phyloP scores from a whole-genome alignment of 371 early-diverging fungal species.

The Rhizopus arrhizus region DNA sequence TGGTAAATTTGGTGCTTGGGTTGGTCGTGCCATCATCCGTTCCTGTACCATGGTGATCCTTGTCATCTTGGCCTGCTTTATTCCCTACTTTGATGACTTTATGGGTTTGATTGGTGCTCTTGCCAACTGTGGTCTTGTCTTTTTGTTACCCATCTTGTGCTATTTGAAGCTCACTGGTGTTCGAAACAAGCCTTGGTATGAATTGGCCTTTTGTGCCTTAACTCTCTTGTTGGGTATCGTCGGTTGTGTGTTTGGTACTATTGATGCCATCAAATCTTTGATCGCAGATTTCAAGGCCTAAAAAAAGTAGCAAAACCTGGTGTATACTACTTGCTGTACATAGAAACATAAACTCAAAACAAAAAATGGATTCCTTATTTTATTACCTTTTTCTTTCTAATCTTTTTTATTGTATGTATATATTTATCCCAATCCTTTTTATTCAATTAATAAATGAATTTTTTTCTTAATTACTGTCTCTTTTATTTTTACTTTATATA shows the following conservation, averaged over 20 bases:
- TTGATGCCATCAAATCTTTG: conserved; percentile 57
- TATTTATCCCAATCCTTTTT: too few relatives aligned
- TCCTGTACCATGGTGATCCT: conserved; percentile 52
- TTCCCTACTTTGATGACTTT: conserved; percentile 75
- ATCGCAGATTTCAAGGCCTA: conserved; percentile 35
- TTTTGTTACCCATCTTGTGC: conserved; percentile 69
- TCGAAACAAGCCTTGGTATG: conserved; percentile 44
- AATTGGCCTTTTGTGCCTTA: conserved; percentile 56
- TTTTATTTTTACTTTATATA: too few relatives aligned
- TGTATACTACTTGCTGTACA: too few relatives aligned
- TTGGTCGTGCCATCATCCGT: conserved; percentile 56
- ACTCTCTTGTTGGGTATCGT: conserved; percentile 63
- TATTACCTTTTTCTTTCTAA: too few relatives aligned
- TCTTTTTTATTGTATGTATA: too few relatives aligned
- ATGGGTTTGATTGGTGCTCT: conserved; percentile 77
- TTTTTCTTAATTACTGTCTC: too few relatives aligned
- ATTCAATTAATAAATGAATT: too few relatives aligned
- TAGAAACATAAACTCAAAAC: too few relatives aligned
- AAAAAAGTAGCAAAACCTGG: not conserved
- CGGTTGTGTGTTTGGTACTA: conserved; percentile 66
- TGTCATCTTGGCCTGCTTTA: conserved; percentile 54
- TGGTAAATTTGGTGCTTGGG: conserved; percentile 49
- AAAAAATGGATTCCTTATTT: too few relatives aligned
- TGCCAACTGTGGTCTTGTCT: conserved; percentile 70
- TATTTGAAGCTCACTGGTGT: conserved; percentile 65